Base-by-base conservation (phyloP, 164 flowering plant species). In the Berberis vulgaris region DNA sequence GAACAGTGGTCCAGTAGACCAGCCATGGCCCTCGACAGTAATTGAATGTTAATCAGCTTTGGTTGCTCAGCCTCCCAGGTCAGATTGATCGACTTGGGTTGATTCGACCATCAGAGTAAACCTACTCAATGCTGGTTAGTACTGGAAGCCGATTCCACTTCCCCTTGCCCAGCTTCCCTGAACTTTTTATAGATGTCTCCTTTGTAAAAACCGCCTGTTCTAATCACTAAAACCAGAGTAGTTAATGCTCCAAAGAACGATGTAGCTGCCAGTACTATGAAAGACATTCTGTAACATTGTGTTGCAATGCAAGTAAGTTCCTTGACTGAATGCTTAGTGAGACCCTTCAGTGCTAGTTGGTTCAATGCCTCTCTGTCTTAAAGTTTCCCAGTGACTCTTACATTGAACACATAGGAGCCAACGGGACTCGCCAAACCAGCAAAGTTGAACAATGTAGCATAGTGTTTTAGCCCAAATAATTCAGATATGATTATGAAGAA, bases 161-260 rank as follows among this genome's bases (percentile, higher is more conserved):
- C 54, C 54, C 2, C 39, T 10, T 56, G 59, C 11, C 11, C 8
- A 41, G 65, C 69, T 54, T 74, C 77, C 42, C 81, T 76, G 70
- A 78, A 87, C 79, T 72, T 87, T 76, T 84, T 77, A 66, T 87
- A 87, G 6, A 83, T 84, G 42, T 87, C 88, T 0, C 84, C 73
- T 59, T 67, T 66, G 68, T 87, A 87, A 70, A 82, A 87, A 7
- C 73, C 65, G 11, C 74, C 61, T 1, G 89, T 87, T 45, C 88
- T 82, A 12, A 67, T 41, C 12, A 77, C 87, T 69, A 84, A 64
- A 49, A 83, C 40, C 60, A 83, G 10, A 2, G 86, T 73, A 61
- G 74, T 72, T 39, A 78, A 12, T 5, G 86, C 80, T 6, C 90
- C 95, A 26, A 77, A 68, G 1, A 79, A 50, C 0, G 85, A 70